phyloP scores from a whole-genome alignment of 345 rosid species.

The Clarkia xantiana region DNA sequence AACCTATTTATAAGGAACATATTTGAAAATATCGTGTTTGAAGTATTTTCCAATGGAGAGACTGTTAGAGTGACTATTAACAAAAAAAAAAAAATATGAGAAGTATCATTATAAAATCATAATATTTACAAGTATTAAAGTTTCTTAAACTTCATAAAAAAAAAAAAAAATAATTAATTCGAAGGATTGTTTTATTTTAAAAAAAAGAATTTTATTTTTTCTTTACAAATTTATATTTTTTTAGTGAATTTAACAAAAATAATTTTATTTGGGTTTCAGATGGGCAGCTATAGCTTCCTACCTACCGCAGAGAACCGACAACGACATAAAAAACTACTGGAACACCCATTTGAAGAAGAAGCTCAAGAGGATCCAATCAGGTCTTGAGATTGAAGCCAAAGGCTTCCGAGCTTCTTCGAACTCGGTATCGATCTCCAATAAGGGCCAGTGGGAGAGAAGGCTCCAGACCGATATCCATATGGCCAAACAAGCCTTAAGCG shows the following conservation, averaged over 20 bases:
- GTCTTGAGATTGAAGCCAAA: conserved; percentile 18
- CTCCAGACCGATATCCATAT: conserved; percentile 79
- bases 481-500: conserved; percentile 70
- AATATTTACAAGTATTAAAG: too few relatives aligned
- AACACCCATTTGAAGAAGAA: conserved; percentile 85
- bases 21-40: too few relatives aligned
- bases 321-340: conserved; percentile 91
- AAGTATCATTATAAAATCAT: too few relatives aligned
- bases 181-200: too few relatives aligned
- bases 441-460: conserved; percentile 82
- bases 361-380: conserved; percentile 40
- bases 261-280: conserved; percentile 53
- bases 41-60: too few relatives aligned
- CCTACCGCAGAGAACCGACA: conserved; percentile 93
- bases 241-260: too few relatives aligned
- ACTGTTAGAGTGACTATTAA: too few relatives aligned
- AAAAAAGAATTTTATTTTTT: not conserved
- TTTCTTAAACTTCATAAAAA: too few relatives aligned
- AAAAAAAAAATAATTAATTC: too few relatives aligned
- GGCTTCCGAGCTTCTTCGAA: conserved; percentile 22
- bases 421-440: conserved; percentile 23
- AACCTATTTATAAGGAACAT: too few relatives aligned
- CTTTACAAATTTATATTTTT: not conserved
- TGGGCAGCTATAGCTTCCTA: conserved; percentile 99
- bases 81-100: too few relatives aligned